Evolutionary conservation across 495 filamentous ascomycete species (phyloP).

Genomic region (Halenospora varia): DNA sequence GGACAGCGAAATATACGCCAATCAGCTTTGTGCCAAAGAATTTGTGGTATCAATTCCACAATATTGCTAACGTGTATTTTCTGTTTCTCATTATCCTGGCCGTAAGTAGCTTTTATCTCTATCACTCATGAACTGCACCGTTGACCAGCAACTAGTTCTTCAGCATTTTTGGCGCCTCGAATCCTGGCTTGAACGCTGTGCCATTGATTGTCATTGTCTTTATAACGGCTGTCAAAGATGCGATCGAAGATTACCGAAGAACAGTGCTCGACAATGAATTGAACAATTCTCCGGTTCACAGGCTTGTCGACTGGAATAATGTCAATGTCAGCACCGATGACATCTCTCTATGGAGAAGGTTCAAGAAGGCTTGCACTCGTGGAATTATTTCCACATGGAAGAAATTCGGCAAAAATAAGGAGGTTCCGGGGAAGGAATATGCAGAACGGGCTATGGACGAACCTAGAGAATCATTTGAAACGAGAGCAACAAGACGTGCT

Average conservation of each 20-base stretch:
- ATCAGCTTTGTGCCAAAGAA: conserved; percentile 98
- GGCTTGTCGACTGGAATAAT: conserved; percentile 83
- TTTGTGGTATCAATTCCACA: conserved; percentile 95
- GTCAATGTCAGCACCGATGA: conserved; percentile 89
- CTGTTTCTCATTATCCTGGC: conserved; percentile 91
- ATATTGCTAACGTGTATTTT: conserved; percentile 98
- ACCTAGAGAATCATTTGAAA: conserved; percentile 63
- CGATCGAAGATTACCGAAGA: conserved; percentile 94
- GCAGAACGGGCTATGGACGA: conserved; percentile 45
- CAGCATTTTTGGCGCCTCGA: conserved; percentile 87
- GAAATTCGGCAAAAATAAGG: conserved; percentile 44
- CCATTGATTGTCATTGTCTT: conserved; percentile 93
- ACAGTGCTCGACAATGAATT: conserved; percentile 90
- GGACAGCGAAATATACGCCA: conserved; percentile 95
- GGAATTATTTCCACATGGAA: conserved; percentile 55
- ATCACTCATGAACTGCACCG: not conserved
- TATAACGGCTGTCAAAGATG: conserved; percentile 91
- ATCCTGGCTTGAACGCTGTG: conserved; percentile 85
- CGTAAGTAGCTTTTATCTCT: conserved; percentile 55
- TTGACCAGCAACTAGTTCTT: conserved; percentile 67
- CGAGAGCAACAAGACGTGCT: conserved; percentile 51
- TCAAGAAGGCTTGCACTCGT: conserved; percentile 86
- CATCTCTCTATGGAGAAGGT: conserved; percentile 77
- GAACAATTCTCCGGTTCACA: conserved; percentile 94
- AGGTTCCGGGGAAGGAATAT: conserved; percentile 35